Evolutionary conservation across 2,329 filamentous ascomycete genomes (phyloP), one percentile per base, ranked within the genome.

Genomic region (Grosmannia penicillata): DNA sequence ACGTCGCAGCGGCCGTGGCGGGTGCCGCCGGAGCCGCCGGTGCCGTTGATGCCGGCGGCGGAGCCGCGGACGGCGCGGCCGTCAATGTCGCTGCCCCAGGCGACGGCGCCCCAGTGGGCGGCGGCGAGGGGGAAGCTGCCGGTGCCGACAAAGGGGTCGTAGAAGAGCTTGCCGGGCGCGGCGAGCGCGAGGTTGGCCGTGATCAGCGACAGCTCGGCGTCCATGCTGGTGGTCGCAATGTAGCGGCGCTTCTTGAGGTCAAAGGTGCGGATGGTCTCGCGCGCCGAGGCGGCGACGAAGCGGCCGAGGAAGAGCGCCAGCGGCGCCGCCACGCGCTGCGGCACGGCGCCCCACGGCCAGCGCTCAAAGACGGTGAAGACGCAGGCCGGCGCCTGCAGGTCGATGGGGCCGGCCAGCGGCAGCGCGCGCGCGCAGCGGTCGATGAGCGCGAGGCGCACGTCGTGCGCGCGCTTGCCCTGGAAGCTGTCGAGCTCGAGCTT

Each of bases 221-320:
- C 91, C 91, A 98, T 96, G 33, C 83, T 91, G 0, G 91, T 98
- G 0, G 89, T 96, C 48, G 82, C 85, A 50, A 98, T 96, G 54
- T 98, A 98, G 28, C 72, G 70, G 22, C 91, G 68, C 59, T 93
- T 94, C 66, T 98, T 98, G 18, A 98, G 68, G 55, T 94, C 86
- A 51, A 87, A 93, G 19, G 70, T 80, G 26, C 72, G 63, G 24
- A 83, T 68, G 6, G 78, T 65, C 37, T 81, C 73, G 32, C 89
- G 70, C 4, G 71, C 72, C 3, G 82, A 78, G 11, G 62, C 61
- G 2, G 68, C 78, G 19, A 96, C 56, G 40, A 74, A 72, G 8
- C 86, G 75, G 10, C 83, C 85, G 21, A 96, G 69, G 52, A 80
- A 80, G 19, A 85, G 60, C 28, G 61, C 60, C 26, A 72, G 65